Percentiles rank a stretch among this genome's conserved stretches.
Evolutionary conservation across 441 rosid genomes (phyloP).

Genomic region (Croton setiger): DNA sequence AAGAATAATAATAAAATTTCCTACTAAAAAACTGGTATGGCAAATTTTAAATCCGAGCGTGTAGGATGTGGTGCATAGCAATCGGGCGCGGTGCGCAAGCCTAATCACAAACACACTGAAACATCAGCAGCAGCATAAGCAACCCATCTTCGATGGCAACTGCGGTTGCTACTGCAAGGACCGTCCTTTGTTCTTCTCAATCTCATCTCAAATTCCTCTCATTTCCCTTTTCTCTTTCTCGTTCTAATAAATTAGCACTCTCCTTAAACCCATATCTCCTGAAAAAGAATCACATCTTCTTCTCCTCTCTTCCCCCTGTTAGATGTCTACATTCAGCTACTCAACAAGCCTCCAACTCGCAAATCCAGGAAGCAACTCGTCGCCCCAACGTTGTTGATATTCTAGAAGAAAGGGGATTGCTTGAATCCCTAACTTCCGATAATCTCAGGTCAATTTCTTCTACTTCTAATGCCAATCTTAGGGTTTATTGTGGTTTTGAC

Average conservation of each 20-base stretch:
- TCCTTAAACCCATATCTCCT: conserved; percentile 14
- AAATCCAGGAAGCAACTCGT: conserved; percentile 7
- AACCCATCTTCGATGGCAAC: conserved; percentile 18
- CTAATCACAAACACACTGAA: neutral
- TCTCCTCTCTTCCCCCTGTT: conserved; percentile 29
- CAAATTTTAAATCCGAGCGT: neutral
- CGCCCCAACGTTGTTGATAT: conserved; percentile 57
- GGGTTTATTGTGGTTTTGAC: conserved; percentile 90
- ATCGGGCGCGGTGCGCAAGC: neutral
- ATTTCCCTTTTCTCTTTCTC: conserved; percentile 32
- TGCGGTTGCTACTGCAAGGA: conserved; percentile 36
- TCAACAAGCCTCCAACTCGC: conserved; percentile 22
- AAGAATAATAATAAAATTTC: too few species aligned
- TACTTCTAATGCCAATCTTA: conserved; percentile 35
- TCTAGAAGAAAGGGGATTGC: conserved; percentile 73
- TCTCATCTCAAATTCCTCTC: conserved; percentile 27
- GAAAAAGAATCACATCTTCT: conserved; percentile 19
- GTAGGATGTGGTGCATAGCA: neutral
- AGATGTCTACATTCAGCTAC: conserved; percentile 38
- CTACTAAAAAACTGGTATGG: neutral
- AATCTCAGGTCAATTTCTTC: conserved; percentile 61
- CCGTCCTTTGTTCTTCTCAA: conserved; percentile 32
- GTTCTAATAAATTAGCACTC: conserved; percentile 15
- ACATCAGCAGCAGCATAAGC: neutral
- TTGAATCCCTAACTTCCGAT: conserved; percentile 74